Evolutionary conservation across 768 basidiomycete species (phyloP).

Genomic region (Tricholoma furcatifolium): DNA sequence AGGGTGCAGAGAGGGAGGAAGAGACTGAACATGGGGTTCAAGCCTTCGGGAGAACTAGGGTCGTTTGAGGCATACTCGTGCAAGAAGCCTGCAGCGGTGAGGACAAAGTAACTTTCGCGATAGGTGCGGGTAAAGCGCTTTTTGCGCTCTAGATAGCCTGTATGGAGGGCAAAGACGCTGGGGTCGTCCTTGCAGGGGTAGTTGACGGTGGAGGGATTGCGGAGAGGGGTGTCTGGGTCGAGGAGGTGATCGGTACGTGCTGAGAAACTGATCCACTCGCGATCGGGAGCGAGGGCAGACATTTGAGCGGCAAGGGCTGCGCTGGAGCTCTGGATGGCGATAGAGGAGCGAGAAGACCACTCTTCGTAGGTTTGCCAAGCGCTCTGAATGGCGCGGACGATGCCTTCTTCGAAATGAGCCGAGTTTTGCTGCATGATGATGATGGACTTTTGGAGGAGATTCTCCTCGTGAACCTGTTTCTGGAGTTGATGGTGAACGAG

Average conservation of each 20-base stretch:
- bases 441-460: conserved; percentile 94
- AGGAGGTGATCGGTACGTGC: conserved; percentile 92
- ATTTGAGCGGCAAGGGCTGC: conserved; percentile 68
- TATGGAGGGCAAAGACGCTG: conserved; percentile 80
- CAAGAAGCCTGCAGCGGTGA: conserved; percentile 94
- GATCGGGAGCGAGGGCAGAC: conserved; percentile 76
- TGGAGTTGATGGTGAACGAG: conserved; percentile 74
- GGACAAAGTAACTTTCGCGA: conserved; percentile 84
- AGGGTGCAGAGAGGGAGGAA: conserved; percentile 96
- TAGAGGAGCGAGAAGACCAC: conserved; percentile 81
- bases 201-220: conserved; percentile 70
- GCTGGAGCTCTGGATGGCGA: conserved; percentile 74
- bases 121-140: conserved; percentile 90
- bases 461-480: conserved; percentile 96
- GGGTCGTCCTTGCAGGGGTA: conserved; percentile 95
- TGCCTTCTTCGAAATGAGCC: conserved; percentile 95
- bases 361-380: conserved; percentile 98
- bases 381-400: conserved; percentile 92
- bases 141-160: conserved; percentile 91
- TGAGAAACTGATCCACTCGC: conserved; percentile 96
- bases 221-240: conserved; percentile 93
- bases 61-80: conserved; percentile 88
- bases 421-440: conserved; percentile 98
- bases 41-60: conserved; percentile 47
- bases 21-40: conserved; percentile 73